Evolutionary conservation across 352 stramenopile species (phyloP), one percentile per base, ranked within the genome.

Genomic region (Peronosclerospora sorghi): DNA sequence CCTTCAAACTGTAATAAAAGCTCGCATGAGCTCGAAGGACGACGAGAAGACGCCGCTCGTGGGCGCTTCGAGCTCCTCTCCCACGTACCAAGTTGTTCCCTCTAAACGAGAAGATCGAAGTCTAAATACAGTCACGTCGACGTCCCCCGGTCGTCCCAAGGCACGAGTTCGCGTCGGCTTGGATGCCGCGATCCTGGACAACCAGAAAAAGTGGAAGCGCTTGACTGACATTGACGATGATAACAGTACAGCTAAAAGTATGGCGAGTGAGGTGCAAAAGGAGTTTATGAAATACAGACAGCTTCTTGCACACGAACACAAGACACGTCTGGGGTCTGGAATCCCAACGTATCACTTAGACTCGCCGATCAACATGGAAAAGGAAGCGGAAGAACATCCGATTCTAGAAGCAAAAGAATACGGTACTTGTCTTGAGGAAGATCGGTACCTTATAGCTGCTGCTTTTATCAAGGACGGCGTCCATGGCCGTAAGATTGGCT

Each of bases 121-220:
- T 14, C 21, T 19, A 1, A 12, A 41, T 28, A 10, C 35, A 29
- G 9, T 45, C 8, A 13, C 36, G 6, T 15, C 30, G 3, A 37
- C 40, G 9, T 55, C 49, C 19, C 57, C 58, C 13, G 41, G 40
- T 9, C 45, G 60, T 37, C 53, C 41, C 5, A 60, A 57, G 27
- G 48, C 45, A 1, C 66, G 62, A 23, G 55, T 82, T 20, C 71
- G 71, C 38, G 68, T 83, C 8, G 71, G 71, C 4, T 56, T 87
- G 8, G 76, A 86, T 37, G 67, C 64, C 26, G 72, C 68, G 1
- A 66, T 87, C 0, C 50, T 84, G 37, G 69, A 87, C 41, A 83
- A 83, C 43, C 78, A 87, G 54, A 72, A 80, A 45, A 90, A 90
- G 55, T 90, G 78, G 78, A 86, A 85, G 56, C 69, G 61, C 0